Evolutionary conservation across 2,329 filamentous ascomycete genomes (phyloP), one percentile per base, ranked within the genome.

Genomic region (Alternaria sp.): DNA sequence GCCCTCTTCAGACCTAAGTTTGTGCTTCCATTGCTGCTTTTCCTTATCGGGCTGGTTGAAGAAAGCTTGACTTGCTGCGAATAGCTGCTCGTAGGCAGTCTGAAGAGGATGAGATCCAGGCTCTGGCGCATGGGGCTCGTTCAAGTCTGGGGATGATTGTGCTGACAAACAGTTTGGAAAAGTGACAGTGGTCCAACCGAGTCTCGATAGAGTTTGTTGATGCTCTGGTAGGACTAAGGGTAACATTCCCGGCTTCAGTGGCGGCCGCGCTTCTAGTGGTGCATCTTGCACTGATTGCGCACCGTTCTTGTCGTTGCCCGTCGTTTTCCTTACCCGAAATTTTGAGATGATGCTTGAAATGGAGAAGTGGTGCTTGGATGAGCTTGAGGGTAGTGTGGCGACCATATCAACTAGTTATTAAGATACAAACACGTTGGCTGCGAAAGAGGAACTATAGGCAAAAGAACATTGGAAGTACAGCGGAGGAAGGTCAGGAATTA

Each of bases 131-230:
- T 53, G 42, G 3, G 12, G 6, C 5, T 62, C 22, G 1, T 53
- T 20, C 11, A 28, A 26, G 11, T 22, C n/a, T 24, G n/a, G 41
- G 11, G 24, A 11, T 20, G 48, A 18, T 34, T 49, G 26, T 14
- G n/a, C 9, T 30, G 51, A 44, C 20, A 48, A 12, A 18, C 52
- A 49, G 51, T 65, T 59, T 7, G 71, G 75, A 20, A 77, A 75
- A 26, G 75, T 77, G 39, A 78, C 51, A 3, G 73, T 77, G 3
- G 75, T 77, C 76, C 76, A 78, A 41, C 76, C 76, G n/a, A 77
- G 69, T 14, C 65, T 63, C 20, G 69, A 62, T 12, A 78, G 66
- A 6, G 68, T 61, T 41, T 66, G 59, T 63, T 78, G 72, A 57
- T 78, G 75, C 52, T 73, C 64, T 34, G 72, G 67, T 3, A 75